These are phyloP conservation scores for Phytophthora agathidicida DNA, from an alignment of 352 stramenopile species.

Conservation along the genomic window DNA sequence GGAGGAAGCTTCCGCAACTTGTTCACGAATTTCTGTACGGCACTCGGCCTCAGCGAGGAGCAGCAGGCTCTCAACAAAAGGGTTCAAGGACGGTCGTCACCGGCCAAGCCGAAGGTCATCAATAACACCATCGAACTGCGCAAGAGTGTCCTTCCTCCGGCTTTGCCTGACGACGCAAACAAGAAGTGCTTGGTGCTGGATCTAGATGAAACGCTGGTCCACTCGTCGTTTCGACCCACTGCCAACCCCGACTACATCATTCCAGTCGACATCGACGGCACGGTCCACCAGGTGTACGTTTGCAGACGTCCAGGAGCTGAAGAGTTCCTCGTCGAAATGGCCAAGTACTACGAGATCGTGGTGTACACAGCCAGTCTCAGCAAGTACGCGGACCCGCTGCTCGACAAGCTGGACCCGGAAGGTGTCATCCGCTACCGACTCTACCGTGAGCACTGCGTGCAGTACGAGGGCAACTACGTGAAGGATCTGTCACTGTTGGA, in stretches of 20 bases:
- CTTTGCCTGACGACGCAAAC: slow-evolving; percentile 50
- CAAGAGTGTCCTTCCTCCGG: slow-evolving; percentile 62
- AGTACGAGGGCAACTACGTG: slow-evolving; percentile 96
- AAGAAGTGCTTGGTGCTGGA: slow-evolving; percentile 95
- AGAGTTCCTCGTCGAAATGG: slow-evolving; percentile 96
- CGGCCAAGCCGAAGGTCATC: slow-evolving; percentile 28
- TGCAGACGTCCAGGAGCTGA: slow-evolving; percentile 94
- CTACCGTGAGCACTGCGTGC: slow-evolving; percentile 95
- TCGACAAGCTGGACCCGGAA: slow-evolving; percentile 96
- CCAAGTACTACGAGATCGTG: slow-evolving; percentile 98
- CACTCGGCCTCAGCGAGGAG: slow-evolving; percentile 66
- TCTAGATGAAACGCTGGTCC: slow-evolving; percentile 98
- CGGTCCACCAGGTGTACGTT: slow-evolving; percentile 90
- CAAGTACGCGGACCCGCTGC: slow-evolving; percentile 97
- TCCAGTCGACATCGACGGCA: slow-evolving; percentile 95
- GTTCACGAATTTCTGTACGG: slow-evolving; percentile 74
- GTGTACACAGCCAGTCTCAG: slow-evolving; percentile 98
- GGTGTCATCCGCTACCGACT: slow-evolving; percentile 90
- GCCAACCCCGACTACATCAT: slow-evolving; percentile 96
- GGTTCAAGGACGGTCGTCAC: slow-evolving; percentile 29
- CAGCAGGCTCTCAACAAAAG: slow-evolving; percentile 39
- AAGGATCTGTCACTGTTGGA: slow-evolving; percentile 97
- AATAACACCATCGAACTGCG: slow-evolving; percentile 52
- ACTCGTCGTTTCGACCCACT: slow-evolving; percentile 96
- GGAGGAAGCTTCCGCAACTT: slow-evolving; percentile 69